Base-by-base conservation (phyloP, 495 filamentous ascomycete species). In the Trichoderma gamsii region DNA sequence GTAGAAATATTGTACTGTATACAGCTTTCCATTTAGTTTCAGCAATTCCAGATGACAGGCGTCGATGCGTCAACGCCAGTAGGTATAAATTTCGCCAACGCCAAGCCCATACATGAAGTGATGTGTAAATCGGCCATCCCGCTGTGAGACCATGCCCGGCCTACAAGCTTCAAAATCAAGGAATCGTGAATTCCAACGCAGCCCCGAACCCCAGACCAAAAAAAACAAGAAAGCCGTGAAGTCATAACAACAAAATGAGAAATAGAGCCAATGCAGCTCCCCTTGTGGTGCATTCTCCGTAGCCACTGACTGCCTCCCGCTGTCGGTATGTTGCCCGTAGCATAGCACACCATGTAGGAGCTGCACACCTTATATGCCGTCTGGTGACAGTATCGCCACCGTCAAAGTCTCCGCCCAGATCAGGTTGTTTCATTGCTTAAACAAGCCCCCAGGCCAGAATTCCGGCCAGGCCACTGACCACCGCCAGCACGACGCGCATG, bases 401-500 rank as follows among this genome's bases (percentile, higher is more conserved):
- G 21, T 27, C 51, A 49, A 49, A n/a, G 15, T 18, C 44, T n/a
- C 15, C 15, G 15, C n/a, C 3, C 13, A 49, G 44, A 8, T 46
- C 43, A 46, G 12, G 29, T 29, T 29, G 29, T 29, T 29, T 29
- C 29, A n/a, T n/a, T n/a, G n/a, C n/a, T n/a, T 23, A 66, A 8
- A 66, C 21, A 43, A 66, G 21, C 2, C 65, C 65, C 65, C 41
- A 32, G 65, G 44, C 65, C 3, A 66, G 27, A 18, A 66, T 46
- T 3, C 41, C 65, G 16, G 65, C 44, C 41, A 49, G 21, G 51
- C 65, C 21, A 23, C 27, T 46, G 43, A 66, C 41, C 41, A 46
- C 41, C 3, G 41, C 65, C 43, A 66, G 27, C 41, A 66, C 44
- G 5, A 66, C 44, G 43, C 65, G 27, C 5, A 49, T 43, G 43